These are phyloP conservation scores for Sequoia sempervirens DNA, from an alignment of 75 land plant genomes.

Conservation along the genomic window DNA sequence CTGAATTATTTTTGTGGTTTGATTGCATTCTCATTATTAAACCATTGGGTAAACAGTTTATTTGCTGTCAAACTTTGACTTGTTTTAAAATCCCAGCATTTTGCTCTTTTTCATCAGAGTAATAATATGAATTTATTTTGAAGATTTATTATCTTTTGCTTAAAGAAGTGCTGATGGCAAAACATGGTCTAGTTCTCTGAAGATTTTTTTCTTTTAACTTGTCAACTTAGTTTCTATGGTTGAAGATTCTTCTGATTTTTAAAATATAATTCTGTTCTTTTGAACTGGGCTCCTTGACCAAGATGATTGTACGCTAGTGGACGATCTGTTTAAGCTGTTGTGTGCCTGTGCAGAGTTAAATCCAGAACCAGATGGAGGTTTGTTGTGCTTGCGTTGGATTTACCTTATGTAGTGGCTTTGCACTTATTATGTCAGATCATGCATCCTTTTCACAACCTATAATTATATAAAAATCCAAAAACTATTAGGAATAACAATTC, in stretches of 20 bases:
- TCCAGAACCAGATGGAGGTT: conserved; percentile 87
- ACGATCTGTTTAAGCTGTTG: conserved; percentile 69
- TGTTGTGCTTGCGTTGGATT: neutral
- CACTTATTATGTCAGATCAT: too few relatives aligned
- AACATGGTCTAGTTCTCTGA: neutral
- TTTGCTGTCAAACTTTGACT: too few relatives aligned
- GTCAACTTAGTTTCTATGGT: neutral
- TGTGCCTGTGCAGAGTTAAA: conserved; percentile 96
- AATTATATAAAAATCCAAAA: too few relatives aligned
- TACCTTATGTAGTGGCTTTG: too few relatives aligned
- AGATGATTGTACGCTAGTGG: conserved; percentile 46
- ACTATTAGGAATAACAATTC: too few relatives aligned
- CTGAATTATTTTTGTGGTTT: too few relatives aligned
- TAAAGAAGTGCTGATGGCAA: neutral
- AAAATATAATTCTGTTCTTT: neutral
- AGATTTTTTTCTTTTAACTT: neutral
- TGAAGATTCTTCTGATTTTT: conserved; percentile 4
- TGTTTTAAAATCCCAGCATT: neutral
- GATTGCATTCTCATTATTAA: too few relatives aligned
- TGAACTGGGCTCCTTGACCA: conserved; percentile 5
- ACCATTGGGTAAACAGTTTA: too few relatives aligned
- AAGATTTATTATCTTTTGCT: neutral
- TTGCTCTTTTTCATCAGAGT: neutral
- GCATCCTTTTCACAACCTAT: too few relatives aligned
- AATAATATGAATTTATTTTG: neutral